These are phyloP conservation scores for Carex pumila DNA, from an alignment of 176 grass and related monocot genomes.

Conservation along the genomic window DNA sequence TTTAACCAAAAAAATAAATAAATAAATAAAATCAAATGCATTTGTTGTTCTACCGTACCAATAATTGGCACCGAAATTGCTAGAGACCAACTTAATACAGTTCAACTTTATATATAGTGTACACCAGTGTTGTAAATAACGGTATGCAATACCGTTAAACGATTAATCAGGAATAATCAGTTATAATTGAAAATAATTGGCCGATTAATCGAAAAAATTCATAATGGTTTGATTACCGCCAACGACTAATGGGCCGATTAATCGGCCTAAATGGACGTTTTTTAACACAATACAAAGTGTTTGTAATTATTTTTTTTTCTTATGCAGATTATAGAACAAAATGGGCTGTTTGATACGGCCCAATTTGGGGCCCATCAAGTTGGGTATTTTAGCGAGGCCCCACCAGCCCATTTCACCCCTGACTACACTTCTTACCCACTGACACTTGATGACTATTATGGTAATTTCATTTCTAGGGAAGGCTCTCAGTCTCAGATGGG, in stretches of 20 bases:
- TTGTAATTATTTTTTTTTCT: neutral
- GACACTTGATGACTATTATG: slow-evolving; percentile 15
- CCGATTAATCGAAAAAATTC: no score
- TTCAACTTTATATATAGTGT: no score
- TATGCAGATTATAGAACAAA: slow-evolving; percentile 31
- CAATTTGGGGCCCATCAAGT: slow-evolving; percentile 14
- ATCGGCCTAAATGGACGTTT: no score
- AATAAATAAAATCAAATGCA: neutral
- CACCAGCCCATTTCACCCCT: neutral
- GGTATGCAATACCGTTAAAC: no score
- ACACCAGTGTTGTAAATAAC: no score
- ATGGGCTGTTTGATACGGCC: slow-evolving; percentile 26
- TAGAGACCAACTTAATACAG: no score
- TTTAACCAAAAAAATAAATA: neutral
- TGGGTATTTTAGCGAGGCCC: slow-evolving; percentile 28
- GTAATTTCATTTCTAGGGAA: slow-evolving; percentile 26
- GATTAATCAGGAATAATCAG: no score
- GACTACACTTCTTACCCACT: slow-evolving; percentile 27
- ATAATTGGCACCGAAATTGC: neutral
- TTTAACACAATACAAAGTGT: neutral
- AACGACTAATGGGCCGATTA: no score
- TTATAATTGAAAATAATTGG: no score
- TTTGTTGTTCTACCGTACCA: neutral
- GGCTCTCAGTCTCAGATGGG: slow-evolving; percentile 20
- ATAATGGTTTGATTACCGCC: no score